Conservation (phyloP, 495 filamentous ascomycete genomes). For the Daldinia childiae region DNA sequence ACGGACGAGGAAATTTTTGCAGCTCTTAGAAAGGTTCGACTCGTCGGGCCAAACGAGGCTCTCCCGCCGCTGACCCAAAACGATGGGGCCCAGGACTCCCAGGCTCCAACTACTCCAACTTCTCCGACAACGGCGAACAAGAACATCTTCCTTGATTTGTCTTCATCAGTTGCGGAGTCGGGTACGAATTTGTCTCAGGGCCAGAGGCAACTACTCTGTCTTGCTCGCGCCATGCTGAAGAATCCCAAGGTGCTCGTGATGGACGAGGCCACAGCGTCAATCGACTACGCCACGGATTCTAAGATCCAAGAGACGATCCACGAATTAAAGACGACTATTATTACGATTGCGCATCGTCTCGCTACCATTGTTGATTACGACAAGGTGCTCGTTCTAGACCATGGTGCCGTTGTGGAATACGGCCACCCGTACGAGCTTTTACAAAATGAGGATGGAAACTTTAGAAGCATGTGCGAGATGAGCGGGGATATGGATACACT, state of each 20-base stretch:
- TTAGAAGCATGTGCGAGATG: slow-evolving; percentile 94
- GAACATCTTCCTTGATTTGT: slow-evolving; percentile 91
- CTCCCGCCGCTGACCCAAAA: slow-evolving; percentile 24
- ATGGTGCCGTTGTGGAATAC: slow-evolving; percentile 86
- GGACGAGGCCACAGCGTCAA: slow-evolving; percentile 98
- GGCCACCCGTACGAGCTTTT: slow-evolving; percentile 86
- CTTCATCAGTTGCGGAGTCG: slow-evolving; percentile 86
- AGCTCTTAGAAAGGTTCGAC: slow-evolving; percentile 87
- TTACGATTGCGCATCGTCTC: slow-evolving; percentile 97
- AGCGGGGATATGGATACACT: slow-evolving; percentile 85
- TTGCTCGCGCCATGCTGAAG: slow-evolving; percentile 93
- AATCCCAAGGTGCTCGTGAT: slow-evolving; percentile 92
- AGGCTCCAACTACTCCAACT: slow-evolving; percentile 35
- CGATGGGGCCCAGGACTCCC: slow-evolving; percentile 24
- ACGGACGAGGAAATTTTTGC: slow-evolving; percentile 92
- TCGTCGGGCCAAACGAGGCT: slow-evolving; percentile 71
- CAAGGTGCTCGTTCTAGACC: slow-evolving; percentile 96
- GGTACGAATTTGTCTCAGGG: slow-evolving; percentile 97
- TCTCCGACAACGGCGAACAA: slow-evolving; percentile 72
- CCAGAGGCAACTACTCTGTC: slow-evolving; percentile 92
- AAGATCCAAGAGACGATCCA: slow-evolving; percentile 97
- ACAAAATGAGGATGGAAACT: slow-evolving; percentile 71
- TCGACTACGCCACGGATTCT: slow-evolving; percentile 94
- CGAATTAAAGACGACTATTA: slow-evolving; percentile 90
- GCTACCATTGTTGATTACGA: slow-evolving; percentile 98